Evolutionary conservation across 1,139 yeast genomes (phyloP), one percentile per base, ranked within the genome.

Genomic region (Scheffersomyces segobiensis): DNA sequence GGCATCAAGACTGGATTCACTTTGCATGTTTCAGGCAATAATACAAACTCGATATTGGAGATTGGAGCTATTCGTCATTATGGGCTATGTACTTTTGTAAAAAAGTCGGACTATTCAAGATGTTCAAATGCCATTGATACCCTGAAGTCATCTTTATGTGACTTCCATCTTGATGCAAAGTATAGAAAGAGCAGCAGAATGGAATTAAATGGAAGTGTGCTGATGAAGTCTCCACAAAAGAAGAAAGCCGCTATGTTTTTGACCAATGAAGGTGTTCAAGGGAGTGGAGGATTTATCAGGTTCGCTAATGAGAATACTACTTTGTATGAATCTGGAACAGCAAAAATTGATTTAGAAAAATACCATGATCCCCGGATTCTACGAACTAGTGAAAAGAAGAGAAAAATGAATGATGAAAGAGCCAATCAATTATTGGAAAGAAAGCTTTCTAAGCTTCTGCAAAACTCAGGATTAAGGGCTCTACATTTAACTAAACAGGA

Each of bases 31-130:
- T 81, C 78, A 53, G 84, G 83, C 57, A 79, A 79, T 32, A 73
- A 61, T n/a, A 24, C 73, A 49, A 79, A 85, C 57, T 78, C 85
- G 49, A 74, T 93, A 3, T 59, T 93, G 19, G 96, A 91, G 65
- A 79, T 95, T 52, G 99, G 97, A 0, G 76, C 81, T 46, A 78
- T 92, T n/a, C 80, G 83, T 58, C 86, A 92, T 67, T 82, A 89
- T 57, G 96, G 91, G 0, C 77, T 77, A 57, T 95, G 99, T 70
- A 71, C 76, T n/a, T 81, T 85, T 1, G 67, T 78, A 0, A 78
- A 71, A 49, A 73, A 74, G 32, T 60, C 61, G 26, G 84, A 80
- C 53, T 86, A 87, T 8, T 68, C 73, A 0, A 67, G 71, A 3
- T 93, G 98, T 72, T 75, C 76, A 12, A 77, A 82, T 17, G 87